These are phyloP conservation scores for Trypanosoma theileri DNA, from an alignment of 208 protist genomes.

Conservation along the genomic window DNA sequence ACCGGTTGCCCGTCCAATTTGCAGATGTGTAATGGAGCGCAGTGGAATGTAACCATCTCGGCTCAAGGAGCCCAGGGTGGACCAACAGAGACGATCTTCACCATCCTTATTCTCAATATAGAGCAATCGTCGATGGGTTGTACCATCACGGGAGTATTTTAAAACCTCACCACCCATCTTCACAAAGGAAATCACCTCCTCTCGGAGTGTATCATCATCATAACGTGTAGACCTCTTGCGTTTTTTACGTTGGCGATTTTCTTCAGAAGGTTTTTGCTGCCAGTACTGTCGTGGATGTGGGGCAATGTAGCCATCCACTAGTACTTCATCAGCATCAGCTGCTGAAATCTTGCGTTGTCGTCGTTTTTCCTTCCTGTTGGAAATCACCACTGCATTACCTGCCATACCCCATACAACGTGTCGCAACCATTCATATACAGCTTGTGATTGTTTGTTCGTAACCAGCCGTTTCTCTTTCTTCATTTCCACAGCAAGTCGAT, in stretches of 20 bases:
- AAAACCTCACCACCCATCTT: conserved; percentile 57
- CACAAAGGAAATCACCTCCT: conserved; percentile 59
- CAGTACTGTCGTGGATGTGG: conserved; percentile 10
- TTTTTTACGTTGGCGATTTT: neutral
- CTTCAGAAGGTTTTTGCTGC: neutral
- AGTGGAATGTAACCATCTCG: conserved; percentile 46
- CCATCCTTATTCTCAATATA: conserved; percentile 43
- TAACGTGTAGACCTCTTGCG: conserved; percentile 30
- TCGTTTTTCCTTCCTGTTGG: conserved; percentile 20
- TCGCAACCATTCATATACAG: conserved; percentile 43
- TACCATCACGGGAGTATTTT: conserved; percentile 48
- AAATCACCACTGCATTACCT: conserved; percentile 53
- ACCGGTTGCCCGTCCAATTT: conserved; percentile 47
- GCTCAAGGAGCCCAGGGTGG: conserved; percentile 24
- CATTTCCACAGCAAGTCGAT: conserved; percentile 5
- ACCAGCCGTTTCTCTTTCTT: neutral
- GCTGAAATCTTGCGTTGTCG: neutral
- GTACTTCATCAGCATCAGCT: neutral
- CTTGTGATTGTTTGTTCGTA: neutral
- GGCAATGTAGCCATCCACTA: neutral
- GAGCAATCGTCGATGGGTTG: conserved; percentile 45
- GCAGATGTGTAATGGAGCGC: conserved; percentile 39
- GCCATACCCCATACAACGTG: conserved; percentile 49
- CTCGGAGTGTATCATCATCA: conserved; percentile 54
- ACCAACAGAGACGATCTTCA: conserved; percentile 49